phyloP scores from a whole-genome alignment of 805 yeast species.

The Ogataea zsoltii region DNA sequence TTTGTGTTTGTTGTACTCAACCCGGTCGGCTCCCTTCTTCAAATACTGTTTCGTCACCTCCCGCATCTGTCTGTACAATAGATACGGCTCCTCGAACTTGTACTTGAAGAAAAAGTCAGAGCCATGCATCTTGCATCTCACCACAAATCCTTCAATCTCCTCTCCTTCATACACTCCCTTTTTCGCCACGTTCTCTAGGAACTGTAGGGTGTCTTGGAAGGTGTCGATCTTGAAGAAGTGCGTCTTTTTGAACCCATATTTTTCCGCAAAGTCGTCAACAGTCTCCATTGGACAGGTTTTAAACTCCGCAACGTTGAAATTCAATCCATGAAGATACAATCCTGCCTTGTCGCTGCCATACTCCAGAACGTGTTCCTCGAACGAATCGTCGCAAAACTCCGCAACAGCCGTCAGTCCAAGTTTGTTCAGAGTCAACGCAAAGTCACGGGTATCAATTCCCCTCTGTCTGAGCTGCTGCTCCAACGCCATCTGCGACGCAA shows the following conservation, averaged over 20 bases:
- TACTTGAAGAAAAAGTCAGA: conserved; percentile 80
- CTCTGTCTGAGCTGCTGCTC: conserved; percentile 47
- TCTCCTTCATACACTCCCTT: conserved; percentile 70
- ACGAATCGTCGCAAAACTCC: conserved; percentile 87
- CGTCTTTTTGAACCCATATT: conserved; percentile 71
- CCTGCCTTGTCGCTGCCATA: conserved; percentile 73
- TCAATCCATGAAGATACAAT: conserved; percentile 86
- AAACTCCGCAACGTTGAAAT: conserved; percentile 64
- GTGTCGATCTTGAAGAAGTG: conserved; percentile 44
- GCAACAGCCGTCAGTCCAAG: conserved; percentile 80
- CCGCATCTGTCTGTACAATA: conserved; percentile 86
- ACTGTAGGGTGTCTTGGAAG: conserved; percentile 44
- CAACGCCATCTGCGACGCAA: conserved; percentile 64
- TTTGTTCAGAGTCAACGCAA: conserved; percentile 56
- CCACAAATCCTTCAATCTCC: conserved; percentile 93
- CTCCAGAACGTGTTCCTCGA: conserved; percentile 90
- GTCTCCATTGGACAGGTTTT: conserved; percentile 59
- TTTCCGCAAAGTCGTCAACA: conserved; percentile 60
- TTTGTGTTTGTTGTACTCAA: conserved; percentile 49
- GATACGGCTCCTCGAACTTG: conserved; percentile 93
- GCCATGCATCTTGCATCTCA: conserved; percentile 53
- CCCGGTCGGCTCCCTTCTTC: conserved; percentile 36
- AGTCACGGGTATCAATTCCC: conserved; percentile 43
- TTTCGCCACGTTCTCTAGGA: conserved; percentile 55
- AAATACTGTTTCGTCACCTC: conserved; percentile 74